Evolutionary conservation across 352 stramenopile genomes (phyloP), one percentile per base, ranked within the genome.

Genomic region (Pythium catenulatum): DNA sequence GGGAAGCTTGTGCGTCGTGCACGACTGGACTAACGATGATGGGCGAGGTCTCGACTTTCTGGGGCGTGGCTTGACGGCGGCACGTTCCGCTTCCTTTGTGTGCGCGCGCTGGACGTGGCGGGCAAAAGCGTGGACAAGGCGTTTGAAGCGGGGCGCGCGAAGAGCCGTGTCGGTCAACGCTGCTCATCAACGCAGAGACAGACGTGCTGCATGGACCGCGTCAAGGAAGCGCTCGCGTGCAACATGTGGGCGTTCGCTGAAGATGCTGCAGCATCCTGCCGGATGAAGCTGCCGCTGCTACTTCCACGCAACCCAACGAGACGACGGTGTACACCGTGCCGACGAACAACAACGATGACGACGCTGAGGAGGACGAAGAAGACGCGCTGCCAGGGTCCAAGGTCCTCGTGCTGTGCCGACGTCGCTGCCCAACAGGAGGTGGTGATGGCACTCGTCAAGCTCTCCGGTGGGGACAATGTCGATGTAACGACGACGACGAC

Each of bases 211-310:
- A 89, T 97, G 54, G 90, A 93, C 15, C 93, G 94, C 19, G 91
- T 97, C 50, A 80, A 96, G 41, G 94, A 97, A 72, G 93, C 93
- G 9, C 81, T 97, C 34, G 87, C 96, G 45, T 96, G 94, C 85
- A 96, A 93, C 58, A 95, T 96, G 92, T 97, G 94, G 94, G 72
- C 73, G 23, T 96, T 96, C 94, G 4, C 95, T 97, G 89, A 89
- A 93, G 72, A 95, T 90, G 82, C 68, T 77, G 23, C 39, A 72
- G 25, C 63, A 78, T 27, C 0, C 32, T 14, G 30, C 21, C 0
- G 41, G 1, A 11, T 14, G n/a, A 39, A 34, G 48, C 43, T 66
- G 3, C 48, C 6, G n/a, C n/a, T n/a, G 25, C 3, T n/a, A n/a
- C n/a, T n/a, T n/a, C n/a, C n/a, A n/a, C n/a, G n/a, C n/a, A n/a